Evolutionary conservation across 2,329 filamentous ascomycete genomes (phyloP).

Genomic region (Pestalotiopsis sp.): DNA sequence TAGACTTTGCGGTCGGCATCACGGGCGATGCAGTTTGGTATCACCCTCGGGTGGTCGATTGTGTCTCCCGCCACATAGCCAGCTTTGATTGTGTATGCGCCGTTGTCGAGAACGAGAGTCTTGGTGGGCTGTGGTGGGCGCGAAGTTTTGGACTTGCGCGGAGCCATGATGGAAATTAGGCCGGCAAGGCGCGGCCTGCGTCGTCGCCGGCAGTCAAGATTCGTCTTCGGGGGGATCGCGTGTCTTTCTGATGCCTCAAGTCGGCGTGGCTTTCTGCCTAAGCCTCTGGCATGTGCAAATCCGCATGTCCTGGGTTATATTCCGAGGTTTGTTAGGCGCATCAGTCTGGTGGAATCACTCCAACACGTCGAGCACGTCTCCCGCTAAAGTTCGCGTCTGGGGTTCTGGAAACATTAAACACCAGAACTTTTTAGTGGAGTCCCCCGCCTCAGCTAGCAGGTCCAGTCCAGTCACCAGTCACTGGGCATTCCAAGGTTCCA

Average conservation of each 20-base stretch:
- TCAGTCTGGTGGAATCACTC: too few relatives aligned
- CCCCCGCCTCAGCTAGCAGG: not conserved
- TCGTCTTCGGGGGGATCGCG: not conserved
- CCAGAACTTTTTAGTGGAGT: too few relatives aligned
- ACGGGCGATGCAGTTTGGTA: conserved; percentile 89
- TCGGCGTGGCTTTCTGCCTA: not conserved
- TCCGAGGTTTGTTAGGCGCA: not conserved
- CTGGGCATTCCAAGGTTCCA: not conserved
- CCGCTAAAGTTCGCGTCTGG: too few relatives aligned
- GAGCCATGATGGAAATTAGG: conserved; percentile 28
- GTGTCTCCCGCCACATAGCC: conserved; percentile 65
- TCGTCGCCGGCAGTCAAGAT: not conserved
- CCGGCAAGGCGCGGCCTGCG: not conserved
- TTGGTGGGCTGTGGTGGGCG: conserved; percentile 57
- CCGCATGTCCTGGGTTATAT: not conserved
- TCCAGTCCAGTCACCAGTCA: too few relatives aligned
- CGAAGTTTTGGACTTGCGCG: conserved; percentile 54
- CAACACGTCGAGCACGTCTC: too few relatives aligned
- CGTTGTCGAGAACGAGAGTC: conserved; percentile 92
- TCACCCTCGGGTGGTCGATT: conserved; percentile 63
- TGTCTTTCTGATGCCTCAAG: not conserved
- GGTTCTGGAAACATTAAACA: too few relatives aligned
- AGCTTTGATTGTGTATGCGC: conserved; percentile 88
- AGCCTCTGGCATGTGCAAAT: not conserved
- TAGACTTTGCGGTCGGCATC: conserved; percentile 80